Conservation (phyloP, 306 rosid species). For the Alnus glutinosa region DNA sequence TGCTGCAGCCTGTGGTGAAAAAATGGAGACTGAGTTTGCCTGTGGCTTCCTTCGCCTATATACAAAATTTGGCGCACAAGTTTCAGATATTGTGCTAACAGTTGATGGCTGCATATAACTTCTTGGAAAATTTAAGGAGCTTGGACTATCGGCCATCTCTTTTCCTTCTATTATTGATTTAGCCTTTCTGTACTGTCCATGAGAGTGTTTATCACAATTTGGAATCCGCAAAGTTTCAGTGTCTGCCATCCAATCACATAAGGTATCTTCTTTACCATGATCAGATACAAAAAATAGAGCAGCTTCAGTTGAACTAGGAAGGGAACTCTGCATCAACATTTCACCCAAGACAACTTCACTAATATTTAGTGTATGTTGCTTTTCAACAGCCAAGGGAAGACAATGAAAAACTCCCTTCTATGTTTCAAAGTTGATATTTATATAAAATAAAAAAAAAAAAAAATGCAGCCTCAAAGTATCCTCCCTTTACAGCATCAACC, state of each 20-base stretch:
- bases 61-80: slow-evolving; percentile 45
- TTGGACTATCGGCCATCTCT: slow-evolving; percentile 41
- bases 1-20: slow-evolving; percentile 31
- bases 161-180: slow-evolving; percentile 43
- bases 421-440: slow-evolving; percentile 5
- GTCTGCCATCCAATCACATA: slow-evolving; percentile 57
- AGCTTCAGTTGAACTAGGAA: slow-evolving; percentile 58
- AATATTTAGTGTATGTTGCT: slow-evolving; percentile 26
- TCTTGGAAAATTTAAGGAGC: slow-evolving; percentile 40
- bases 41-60: slow-evolving; percentile 68
- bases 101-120: slow-evolving; percentile 51
- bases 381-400: slow-evolving; percentile 32
- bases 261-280: slow-evolving; percentile 45
- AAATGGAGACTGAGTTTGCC: slow-evolving; percentile 32
- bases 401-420: slow-evolving; percentile 2
- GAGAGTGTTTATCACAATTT: slow-evolving; percentile 45
- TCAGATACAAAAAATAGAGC: slow-evolving; percentile 48
- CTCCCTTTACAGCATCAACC: slow-evolving; percentile 22
- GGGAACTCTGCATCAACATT: slow-evolving; percentile 55
- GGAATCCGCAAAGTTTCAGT: slow-evolving; percentile 75
- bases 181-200: slow-evolving; percentile 53
- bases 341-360: slow-evolving; percentile 54
- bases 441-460: slow-evolving; percentile 4
- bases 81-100: slow-evolving; percentile 53
- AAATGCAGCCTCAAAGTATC: slow-evolving; percentile 8